phyloP scores from a whole-genome alignment of 139 green algal genomes.

The Micractinium sp. region DNA sequence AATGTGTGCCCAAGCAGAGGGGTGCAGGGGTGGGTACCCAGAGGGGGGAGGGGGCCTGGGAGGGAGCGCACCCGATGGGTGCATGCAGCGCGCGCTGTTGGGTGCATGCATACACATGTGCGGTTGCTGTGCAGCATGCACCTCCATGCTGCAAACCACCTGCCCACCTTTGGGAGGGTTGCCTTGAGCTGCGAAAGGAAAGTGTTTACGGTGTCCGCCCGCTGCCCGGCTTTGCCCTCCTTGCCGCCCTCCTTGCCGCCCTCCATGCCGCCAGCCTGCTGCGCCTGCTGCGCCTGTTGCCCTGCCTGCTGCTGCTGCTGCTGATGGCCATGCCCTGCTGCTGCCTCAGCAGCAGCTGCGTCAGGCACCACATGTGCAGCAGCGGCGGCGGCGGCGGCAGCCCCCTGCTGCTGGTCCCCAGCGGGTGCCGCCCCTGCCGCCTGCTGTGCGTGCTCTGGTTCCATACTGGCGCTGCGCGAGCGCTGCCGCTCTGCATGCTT shows the following conservation, averaged over 20 bases:
- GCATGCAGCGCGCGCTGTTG: too few species aligned
- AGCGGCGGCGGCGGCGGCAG: too few species aligned
- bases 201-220: not conserved
- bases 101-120: not conserved
- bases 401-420: not conserved
- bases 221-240: not conserved
- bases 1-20: too few species aligned
- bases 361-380: not conserved
- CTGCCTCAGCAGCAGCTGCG: not conserved
- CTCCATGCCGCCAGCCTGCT: not conserved
- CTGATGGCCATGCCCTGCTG: not conserved
- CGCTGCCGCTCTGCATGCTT: conserved; percentile 45
- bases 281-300: conserved; percentile 22
- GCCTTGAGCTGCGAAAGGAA: conserved; percentile 57
- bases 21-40: not conserved
- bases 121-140: not conserved
- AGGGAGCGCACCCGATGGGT: too few species aligned
- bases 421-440: conserved; percentile 12
- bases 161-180: conserved; percentile 37
- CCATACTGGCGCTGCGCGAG: conserved; percentile 6
- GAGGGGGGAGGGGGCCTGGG: not conserved
- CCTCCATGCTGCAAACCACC: not conserved
- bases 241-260: not conserved
- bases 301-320: not conserved
- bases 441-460: conserved; percentile 30